A percentile compares a stretch with the other conserved stretches of the same genome.
phyloP scores from a whole-genome alignment of 345 rosid species.

The Crucihimalaya himalaica region DNA sequence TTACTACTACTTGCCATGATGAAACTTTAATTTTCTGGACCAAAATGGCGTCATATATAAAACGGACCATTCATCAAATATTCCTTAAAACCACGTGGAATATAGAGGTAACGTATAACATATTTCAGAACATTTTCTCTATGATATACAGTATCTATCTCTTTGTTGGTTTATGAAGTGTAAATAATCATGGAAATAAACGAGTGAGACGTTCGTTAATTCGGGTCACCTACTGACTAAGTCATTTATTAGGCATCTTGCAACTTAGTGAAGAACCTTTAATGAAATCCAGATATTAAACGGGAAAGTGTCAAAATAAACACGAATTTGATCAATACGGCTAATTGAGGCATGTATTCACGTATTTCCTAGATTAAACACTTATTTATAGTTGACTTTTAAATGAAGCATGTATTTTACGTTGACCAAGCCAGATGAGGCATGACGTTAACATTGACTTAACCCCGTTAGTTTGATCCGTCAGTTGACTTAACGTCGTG shows the following conservation, averaged over 20 bases:
- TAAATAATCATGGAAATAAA: neutral
- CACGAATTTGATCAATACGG: too few relatives aligned
- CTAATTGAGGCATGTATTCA: too few relatives aligned
- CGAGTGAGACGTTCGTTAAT: neutral
- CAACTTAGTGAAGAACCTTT: neutral
- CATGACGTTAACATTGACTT: too few relatives aligned
- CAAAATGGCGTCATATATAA: neutral
- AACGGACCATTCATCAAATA: neutral
- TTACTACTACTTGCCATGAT: neutral
- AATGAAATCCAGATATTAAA: neutral
- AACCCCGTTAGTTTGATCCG: too few relatives aligned
- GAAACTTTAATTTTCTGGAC: neutral
- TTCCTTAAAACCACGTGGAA: neutral
- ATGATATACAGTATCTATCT: neutral
- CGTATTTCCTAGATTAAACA: too few relatives aligned
- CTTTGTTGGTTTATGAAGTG: neutral
- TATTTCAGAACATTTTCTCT: neutral
- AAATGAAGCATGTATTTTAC: too few relatives aligned
- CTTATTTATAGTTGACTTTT: too few relatives aligned
- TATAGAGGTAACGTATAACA: neutral
- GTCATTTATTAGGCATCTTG: neutral
- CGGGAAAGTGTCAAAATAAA: too few relatives aligned
- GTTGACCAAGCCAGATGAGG: too few relatives aligned
- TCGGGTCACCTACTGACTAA: constrained; percentile 12
- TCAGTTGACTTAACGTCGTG: too few relatives aligned